phyloP scores from a whole-genome alignment of 2,329 filamentous ascomycete genomes.

The Pseudogymnoascus sp. region DNA sequence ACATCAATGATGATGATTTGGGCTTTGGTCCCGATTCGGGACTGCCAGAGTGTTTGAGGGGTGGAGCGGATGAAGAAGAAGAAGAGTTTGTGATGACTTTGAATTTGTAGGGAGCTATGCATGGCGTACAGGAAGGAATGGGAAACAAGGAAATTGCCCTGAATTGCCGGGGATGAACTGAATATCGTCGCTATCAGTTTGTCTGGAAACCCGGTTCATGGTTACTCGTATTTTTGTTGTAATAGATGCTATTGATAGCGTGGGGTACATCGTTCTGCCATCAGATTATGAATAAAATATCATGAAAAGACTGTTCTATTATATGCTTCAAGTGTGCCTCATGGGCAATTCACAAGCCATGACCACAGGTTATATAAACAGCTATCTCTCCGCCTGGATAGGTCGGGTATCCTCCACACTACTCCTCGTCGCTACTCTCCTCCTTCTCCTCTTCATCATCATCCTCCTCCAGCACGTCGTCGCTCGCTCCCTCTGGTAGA shows the following conservation, averaged over 20 bases:
- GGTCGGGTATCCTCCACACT: constrained; percentile 6
- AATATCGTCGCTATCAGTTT: not conserved
- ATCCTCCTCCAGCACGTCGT: constrained; percentile 26
- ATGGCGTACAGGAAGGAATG: not conserved
- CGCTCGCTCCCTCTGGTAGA: constrained; percentile 51
- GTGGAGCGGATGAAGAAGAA: constrained; percentile 35
- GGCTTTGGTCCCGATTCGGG: constrained; percentile 27
- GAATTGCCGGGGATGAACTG: not conserved
- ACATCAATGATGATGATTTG: constrained; percentile 37
- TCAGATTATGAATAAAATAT: constrained; percentile 3
- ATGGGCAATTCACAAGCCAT: not conserved
- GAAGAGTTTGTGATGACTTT: constrained; percentile 49
- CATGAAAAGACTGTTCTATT: not conserved
- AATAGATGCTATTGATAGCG: constrained; percentile 1
- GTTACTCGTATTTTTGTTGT: constrained; percentile 6
- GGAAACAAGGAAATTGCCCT: constrained; percentile 1
- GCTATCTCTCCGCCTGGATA: not conserved
- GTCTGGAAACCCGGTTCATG: not conserved
- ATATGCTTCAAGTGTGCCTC: not conserved
- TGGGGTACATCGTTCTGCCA: not conserved
- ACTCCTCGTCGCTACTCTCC: constrained; percentile 16
- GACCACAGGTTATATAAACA: not conserved
- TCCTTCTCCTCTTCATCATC: constrained; percentile 22
- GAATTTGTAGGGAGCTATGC: constrained; percentile 5
- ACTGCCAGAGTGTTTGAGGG: constrained; percentile 27